Evolutionary conservation across 2,329 filamentous ascomycete genomes (phyloP).

Genomic region (Colletotrichum paranaense): DNA sequence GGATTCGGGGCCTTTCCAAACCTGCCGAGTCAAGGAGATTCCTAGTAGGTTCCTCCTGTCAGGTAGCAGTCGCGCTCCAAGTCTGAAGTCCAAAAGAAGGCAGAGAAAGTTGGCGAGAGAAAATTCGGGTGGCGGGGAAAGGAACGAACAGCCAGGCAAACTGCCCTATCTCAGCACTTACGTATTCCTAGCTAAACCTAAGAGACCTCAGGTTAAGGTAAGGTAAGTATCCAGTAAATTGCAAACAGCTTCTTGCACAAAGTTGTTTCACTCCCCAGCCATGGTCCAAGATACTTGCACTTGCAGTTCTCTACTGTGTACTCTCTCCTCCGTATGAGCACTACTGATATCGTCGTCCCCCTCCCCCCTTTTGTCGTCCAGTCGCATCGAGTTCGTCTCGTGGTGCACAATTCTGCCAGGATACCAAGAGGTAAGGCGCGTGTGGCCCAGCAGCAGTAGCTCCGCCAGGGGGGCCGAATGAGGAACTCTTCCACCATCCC

Average conservation of each 20-base stretch:
- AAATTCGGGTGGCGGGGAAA: neutral
- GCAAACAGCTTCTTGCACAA: too few species aligned
- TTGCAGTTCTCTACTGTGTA: neutral
- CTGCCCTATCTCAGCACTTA: neutral
- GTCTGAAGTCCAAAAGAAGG: neutral
- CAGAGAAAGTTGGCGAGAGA: constrained; percentile 15
- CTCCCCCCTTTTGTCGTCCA: neutral
- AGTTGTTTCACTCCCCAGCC: neutral
- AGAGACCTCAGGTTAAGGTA: too few species aligned
- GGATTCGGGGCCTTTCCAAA: constrained; percentile 5
- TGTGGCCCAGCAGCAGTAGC: constrained; percentile 23
- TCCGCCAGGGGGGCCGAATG: constrained; percentile 23
- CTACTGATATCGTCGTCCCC: neutral
- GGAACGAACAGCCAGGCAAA: neutral
- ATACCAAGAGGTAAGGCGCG: constrained; percentile 2
- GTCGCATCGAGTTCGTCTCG: neutral
- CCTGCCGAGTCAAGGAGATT: neutral
- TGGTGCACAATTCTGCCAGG: constrained; percentile 7
- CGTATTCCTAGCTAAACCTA: too few species aligned
- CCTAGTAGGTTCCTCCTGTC: neutral
- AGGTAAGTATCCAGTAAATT: too few species aligned
- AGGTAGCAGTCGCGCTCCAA: neutral
- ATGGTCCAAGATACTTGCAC: neutral
- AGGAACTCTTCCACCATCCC: constrained; percentile 17
- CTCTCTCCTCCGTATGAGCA: neutral